Conservation (phyloP, 352 stramenopile genomes). For the Phytophthora hibernalis region DNA sequence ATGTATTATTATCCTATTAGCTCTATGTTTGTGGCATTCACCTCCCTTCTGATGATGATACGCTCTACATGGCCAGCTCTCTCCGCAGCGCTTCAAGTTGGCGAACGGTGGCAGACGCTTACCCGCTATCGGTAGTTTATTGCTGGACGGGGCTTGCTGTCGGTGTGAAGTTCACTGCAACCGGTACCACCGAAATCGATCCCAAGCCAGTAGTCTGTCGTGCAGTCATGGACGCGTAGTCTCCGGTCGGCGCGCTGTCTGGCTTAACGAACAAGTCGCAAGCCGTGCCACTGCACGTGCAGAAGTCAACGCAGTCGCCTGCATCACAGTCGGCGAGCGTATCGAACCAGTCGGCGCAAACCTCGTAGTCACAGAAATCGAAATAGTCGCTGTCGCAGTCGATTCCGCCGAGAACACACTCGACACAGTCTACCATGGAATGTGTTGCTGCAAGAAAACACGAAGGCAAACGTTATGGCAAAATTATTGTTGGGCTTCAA, state of each 20-base stretch:
- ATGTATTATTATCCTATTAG: no score
- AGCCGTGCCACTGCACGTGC: slow-evolving; percentile 8
- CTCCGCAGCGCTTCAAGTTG: not conserved
- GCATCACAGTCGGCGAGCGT: slow-evolving; percentile 22
- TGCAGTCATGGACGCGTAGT: slow-evolving; percentile 8
- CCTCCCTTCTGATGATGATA: no score
- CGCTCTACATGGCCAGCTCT: no score
- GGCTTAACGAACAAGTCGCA: slow-evolving; percentile 12
- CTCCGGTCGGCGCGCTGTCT: not conserved
- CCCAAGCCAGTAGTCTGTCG: slow-evolving; percentile 3
- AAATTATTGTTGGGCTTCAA: not conserved
- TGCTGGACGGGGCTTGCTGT: not conserved
- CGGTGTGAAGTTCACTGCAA: slow-evolving; percentile 11
- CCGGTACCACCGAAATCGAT: slow-evolving; percentile 2
- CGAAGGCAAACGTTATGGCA: not conserved
- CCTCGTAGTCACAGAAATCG: slow-evolving; percentile 16
- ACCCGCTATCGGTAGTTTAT: not conserved
- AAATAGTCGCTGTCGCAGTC: slow-evolving; percentile 11
- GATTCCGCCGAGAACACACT: slow-evolving; percentile 20
- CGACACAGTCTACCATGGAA: slow-evolving; percentile 16
- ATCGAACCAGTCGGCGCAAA: slow-evolving; percentile 15
- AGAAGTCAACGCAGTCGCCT: slow-evolving; percentile 21
- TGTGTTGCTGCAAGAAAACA: not conserved
- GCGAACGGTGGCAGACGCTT: not conserved
- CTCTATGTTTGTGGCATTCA: no score